Conservation (phyloP, 2,329 filamentous ascomycete species). For the Fusarium illudens region DNA sequence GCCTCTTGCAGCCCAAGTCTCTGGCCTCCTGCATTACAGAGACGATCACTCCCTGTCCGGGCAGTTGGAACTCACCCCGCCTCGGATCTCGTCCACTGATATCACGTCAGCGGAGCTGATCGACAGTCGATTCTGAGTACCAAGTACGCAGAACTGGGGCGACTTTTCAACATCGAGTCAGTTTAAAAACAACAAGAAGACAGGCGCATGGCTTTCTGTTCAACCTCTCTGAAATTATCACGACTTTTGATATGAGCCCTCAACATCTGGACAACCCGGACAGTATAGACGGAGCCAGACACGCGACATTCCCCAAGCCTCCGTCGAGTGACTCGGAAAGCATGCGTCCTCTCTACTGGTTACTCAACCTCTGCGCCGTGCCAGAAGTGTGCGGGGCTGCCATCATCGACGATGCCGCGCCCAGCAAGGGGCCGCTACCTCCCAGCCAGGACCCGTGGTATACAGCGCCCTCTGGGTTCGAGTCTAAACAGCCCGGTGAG, state of each 20-base stretch:
- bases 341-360: neutral
- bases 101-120: neutral
- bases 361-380: neutral
- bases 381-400: neutral
- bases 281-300: neutral
- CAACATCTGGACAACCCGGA: neutral
- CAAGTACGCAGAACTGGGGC: neutral
- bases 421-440: neutral
- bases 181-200: neutral
- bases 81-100: neutral
- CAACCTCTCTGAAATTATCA: neutral
- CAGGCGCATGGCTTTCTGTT: neutral
- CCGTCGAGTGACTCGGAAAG: neutral
- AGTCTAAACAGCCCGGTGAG: conserved; percentile 17
- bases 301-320: neutral
- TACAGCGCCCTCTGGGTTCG: neutral
- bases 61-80: neutral
- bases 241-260: neutral
- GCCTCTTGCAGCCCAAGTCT: neutral
- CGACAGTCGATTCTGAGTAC: neutral
- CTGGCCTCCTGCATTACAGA: neutral
- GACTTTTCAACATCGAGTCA: neutral
- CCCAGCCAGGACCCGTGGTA: conserved; percentile 29
- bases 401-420: neutral
- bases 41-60: neutral